Conservation (phyloP, 2,329 filamentous ascomycete species). For the Paraphaeosphaeria minitans region DNA sequence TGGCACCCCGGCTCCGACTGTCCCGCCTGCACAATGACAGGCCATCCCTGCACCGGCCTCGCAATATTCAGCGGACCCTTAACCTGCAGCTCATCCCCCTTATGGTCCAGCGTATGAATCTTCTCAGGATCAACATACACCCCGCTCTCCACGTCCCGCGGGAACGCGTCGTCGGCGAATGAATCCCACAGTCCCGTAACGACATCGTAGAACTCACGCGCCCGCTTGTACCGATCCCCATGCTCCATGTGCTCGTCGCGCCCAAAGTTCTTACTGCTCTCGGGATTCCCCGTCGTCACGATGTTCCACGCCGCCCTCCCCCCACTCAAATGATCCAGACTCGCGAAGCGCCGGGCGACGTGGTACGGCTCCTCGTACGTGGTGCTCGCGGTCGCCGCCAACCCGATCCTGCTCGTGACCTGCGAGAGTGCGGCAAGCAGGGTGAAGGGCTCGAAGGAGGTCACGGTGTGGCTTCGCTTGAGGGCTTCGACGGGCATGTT, state of each 20-base stretch:
- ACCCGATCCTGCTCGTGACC: conserved; percentile 57
- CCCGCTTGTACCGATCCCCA: conserved; percentile 57
- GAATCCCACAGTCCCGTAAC: conserved; percentile 61
- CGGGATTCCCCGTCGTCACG: conserved; percentile 59
- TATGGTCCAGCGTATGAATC: conserved; percentile 59
- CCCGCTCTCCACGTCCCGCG: conserved; percentile 55
- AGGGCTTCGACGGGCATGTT: conserved; percentile 64
- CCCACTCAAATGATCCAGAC: conserved; percentile 58
- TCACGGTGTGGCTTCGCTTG: conserved; percentile 63
- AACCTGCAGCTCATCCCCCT: conserved; percentile 53
- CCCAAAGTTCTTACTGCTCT: conserved; percentile 59
- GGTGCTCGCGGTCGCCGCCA: conserved; percentile 60
- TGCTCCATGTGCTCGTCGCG: conserved; percentile 58
- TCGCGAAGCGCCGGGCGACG: conserved; percentile 60
- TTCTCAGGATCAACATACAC: conserved; percentile 58
- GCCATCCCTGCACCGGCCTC: conserved; percentile 60
- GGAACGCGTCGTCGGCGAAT: conserved; percentile 62
- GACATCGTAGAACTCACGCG: conserved; percentile 59
- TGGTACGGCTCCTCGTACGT: conserved; percentile 62
- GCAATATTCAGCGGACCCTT: conserved; percentile 59
- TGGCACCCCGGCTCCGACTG: conserved; percentile 59
- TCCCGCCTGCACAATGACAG: conserved; percentile 61
- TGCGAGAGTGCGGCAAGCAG: conserved; percentile 57
- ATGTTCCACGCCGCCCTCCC: conserved; percentile 62
- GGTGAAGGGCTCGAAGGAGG: conserved; percentile 63